These are phyloP conservation scores for Tylopilus plumbeoviolaceoides DNA, from an alignment of 768 basidiomycete genomes.

Conservation along the genomic window DNA sequence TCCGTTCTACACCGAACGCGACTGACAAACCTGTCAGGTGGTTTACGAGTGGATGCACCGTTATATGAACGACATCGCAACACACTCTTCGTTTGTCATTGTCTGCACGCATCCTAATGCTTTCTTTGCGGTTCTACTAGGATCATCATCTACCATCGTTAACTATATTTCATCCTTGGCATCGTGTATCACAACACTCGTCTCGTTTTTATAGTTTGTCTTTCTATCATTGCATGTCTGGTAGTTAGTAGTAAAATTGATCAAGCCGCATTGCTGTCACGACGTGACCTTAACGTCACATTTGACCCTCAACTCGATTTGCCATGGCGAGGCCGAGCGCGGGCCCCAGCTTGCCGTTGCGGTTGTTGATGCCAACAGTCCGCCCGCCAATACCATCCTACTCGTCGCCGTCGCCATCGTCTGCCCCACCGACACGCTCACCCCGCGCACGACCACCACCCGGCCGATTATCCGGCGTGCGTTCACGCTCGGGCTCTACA, in stretches of 20 bases:
- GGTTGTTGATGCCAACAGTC: constrained; percentile 34
- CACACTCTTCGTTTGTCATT: background rate
- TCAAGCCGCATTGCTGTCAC: background rate
- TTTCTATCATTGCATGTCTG: background rate
- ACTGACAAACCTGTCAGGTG: constrained; percentile 47
- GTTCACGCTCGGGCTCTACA: constrained; percentile 32
- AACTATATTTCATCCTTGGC: constrained; percentile 16
- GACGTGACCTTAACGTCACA: constrained; percentile 13
- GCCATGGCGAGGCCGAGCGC: constrained; percentile 18
- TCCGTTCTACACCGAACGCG: constrained; percentile 14
- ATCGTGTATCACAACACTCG: constrained; percentile 9
- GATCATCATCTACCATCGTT: constrained; percentile 3
- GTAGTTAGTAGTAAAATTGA: background rate
- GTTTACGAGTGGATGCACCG: constrained; percentile 68
- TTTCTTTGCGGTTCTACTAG: constrained; percentile 8
- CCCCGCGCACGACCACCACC: constrained; percentile 24
- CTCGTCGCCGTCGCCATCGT: constrained; percentile 5
- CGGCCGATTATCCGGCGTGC: constrained; percentile 26
- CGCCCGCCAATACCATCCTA: constrained; percentile 17
- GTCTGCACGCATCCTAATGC: constrained; percentile 11
- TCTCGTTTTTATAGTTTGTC: background rate
- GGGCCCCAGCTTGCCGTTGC: constrained; percentile 4
- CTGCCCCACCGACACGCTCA: constrained; percentile 18
- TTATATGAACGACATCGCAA: constrained; percentile 35
- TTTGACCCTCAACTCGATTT: background rate